These are phyloP conservation scores for Bacidia rubella DNA, from an alignment of 495 filamentous ascomycete genomes.

Conservation along the genomic window DNA sequence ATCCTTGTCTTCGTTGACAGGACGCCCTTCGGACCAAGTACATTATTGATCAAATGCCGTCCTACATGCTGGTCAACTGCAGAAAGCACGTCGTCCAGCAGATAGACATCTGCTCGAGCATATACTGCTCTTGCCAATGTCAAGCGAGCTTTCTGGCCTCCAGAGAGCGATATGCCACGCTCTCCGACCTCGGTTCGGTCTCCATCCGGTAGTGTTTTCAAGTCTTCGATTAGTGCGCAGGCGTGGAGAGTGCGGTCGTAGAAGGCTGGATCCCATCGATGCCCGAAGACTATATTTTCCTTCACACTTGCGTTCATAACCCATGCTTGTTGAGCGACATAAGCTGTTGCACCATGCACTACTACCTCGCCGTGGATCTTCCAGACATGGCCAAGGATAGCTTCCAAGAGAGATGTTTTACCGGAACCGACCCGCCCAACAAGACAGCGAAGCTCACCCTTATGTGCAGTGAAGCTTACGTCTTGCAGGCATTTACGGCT, in stretches of 20 bases:
- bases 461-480: conserved; percentile 74
- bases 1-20: conserved; percentile 80
- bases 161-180: conserved; percentile 91
- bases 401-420: conserved; percentile 83
- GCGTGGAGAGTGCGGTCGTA: conserved; percentile 91
- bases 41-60: conserved; percentile 83
- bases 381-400: conserved; percentile 80
- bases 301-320: conserved; percentile 95
- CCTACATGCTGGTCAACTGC: conserved; percentile 98
- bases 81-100: conserved; percentile 87
- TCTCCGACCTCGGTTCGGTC: conserved; percentile 96
- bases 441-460: conserved; percentile 84
- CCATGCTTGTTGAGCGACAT: conserved; percentile 87
- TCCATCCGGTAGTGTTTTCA: conserved; percentile 83
- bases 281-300: conserved; percentile 95
- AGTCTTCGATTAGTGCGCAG: conserved; percentile 84
- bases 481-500: conserved; percentile 47
- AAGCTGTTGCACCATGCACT: conserved; percentile 69
- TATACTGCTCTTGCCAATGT: conserved; percentile 96
- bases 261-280: conserved; percentile 87
- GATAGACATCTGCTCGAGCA: conserved; percentile 89
- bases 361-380: conserved; percentile 76
- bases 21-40: conserved; percentile 74
- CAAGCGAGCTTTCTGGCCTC: conserved; percentile 90
- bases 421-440: conserved; percentile 91